Base-by-base conservation (phyloP, 495 filamentous ascomycete species). In the Hypomontagnella monticulosa region DNA sequence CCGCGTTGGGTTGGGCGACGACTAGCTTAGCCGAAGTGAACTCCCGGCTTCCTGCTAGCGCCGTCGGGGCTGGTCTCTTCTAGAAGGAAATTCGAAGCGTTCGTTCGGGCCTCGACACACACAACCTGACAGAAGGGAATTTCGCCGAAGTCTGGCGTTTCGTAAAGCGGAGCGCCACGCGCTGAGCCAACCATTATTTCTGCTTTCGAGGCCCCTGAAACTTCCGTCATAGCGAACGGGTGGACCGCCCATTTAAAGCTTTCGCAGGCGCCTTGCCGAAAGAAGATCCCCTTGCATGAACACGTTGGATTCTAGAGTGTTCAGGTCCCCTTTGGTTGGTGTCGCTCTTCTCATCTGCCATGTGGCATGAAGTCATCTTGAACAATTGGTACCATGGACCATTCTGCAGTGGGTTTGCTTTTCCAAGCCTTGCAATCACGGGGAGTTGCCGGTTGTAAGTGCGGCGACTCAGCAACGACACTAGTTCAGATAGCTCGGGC, bases 31-130 rank as follows among this genome's bases (percentile, higher is more conserved):
- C 55, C 41, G 41, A 54, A 18, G n/a, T 36, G 11, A 19, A 56
- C 18, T 37, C 20, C 54, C 49, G 49, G 49, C 33, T 44, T 57
- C 18, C 30, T 16, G 30, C 18, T 23, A 0, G 7, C 49, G 12
- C 12, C 14, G 40, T 8, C n/a, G 3, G 2, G 15, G 10, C 49
- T 40, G 9, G 15, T 34, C 43, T 58, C n/a, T 67, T 67, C 65
- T 67, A 67, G 65, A 67, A 67, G 58, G 48, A 49, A 62, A 43
- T 62, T 58, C 48, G 41, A 63, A 67, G 34, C 8, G 34, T 54
- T 41, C 57, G 42, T 40, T n/a, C 41, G 19, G 37, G n/a, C 1
- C 27, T 27, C 49, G 43, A 33, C 15, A 51, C 38, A 51, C 10
- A 12, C 34, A 18, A 38, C 8, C 42, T 55, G 19, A 46, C 46